Percentiles rank a stretch among this genome's conserved stretches.
These are phyloP conservation scores for Peltaster fructicola DNA, from an alignment of 2,329 filamentous ascomycete species.

Conservation along the genomic window DNA sequence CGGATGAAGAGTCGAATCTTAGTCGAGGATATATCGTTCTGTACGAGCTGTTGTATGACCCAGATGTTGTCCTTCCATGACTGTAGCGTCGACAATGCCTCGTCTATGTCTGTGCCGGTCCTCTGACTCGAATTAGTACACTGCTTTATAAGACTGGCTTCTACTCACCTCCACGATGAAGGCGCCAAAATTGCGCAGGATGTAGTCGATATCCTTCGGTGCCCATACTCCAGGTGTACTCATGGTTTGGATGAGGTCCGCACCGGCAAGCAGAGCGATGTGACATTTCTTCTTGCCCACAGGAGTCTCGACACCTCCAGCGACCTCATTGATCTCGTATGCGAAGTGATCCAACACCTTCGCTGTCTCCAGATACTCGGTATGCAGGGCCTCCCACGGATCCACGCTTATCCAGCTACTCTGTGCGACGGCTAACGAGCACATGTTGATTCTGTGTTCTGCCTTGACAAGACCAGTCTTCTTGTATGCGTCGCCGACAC, in stretches of 20 bases:
- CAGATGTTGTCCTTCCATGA: constrained; percentile 74
- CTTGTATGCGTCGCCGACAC: constrained; percentile 61
- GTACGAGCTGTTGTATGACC: constrained; percentile 74
- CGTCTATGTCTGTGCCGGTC: constrained; percentile 72
- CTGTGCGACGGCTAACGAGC: constrained; percentile 59
- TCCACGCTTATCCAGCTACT: constrained; percentile 71
- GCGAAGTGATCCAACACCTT: constrained; percentile 83
- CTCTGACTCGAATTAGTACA: constrained; percentile 58
- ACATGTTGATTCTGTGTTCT: constrained; percentile 68
- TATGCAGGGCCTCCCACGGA: constrained; percentile 72
- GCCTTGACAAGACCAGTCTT: constrained; percentile 63
- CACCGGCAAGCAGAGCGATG: constrained; percentile 66
- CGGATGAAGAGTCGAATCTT: constrained; percentile 69
- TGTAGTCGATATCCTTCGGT: constrained; percentile 68
- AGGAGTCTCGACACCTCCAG: constrained; percentile 52
- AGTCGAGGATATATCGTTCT: constrained; percentile 67
- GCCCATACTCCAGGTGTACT: constrained; percentile 53
- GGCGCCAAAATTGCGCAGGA: constrained; percentile 64
- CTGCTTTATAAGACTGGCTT: background rate
- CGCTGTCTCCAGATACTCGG: constrained; percentile 74
- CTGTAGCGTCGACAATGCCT: constrained; percentile 65
- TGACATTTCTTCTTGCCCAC: constrained; percentile 53
- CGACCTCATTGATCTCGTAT: constrained; percentile 66
- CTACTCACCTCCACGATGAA: constrained; percentile 47
- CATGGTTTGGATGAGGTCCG: constrained; percentile 35